phyloP scores from a whole-genome alignment of 2,329 filamentous ascomycete species.

The Elsinoe fawcettii region DNA sequence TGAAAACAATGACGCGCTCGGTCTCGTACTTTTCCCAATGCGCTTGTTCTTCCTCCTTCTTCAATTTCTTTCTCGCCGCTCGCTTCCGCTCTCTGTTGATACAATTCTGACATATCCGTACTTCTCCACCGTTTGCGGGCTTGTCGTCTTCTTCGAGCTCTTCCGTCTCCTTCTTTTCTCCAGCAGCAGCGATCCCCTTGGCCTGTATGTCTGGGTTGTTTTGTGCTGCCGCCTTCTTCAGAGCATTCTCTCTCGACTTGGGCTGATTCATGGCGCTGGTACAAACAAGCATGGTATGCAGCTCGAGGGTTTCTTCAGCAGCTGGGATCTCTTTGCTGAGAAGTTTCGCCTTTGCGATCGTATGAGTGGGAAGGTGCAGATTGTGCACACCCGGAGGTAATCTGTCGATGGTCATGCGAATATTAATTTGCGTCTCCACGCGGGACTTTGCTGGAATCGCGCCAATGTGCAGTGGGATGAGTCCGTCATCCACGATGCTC shows the following conservation, averaged over 20 bases:
- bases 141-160: conserved; percentile 57
- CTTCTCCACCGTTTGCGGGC: conserved; percentile 82
- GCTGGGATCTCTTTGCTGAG: conserved; percentile 65
- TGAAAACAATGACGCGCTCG: conserved; percentile 81
- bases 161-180: conserved; percentile 38
- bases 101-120: conserved; percentile 86
- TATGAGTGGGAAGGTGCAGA: conserved; percentile 79
- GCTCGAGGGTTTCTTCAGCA: conserved; percentile 66
- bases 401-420: conserved; percentile 69
- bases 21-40: conserved; percentile 74
- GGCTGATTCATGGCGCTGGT: conserved; percentile 81
- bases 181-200: conserved; percentile 35
- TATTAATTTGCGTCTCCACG: conserved; percentile 92
- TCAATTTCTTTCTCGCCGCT: conserved; percentile 83
- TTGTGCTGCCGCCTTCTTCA: conserved; percentile 49
- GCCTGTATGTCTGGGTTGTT: conserved; percentile 35
- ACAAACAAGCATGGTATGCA: conserved; percentile 77
- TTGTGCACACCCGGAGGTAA: conserved; percentile 69
- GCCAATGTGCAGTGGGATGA: conserved; percentile 30
- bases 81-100: conserved; percentile 86
- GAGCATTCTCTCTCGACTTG: conserved; percentile 57
- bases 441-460: conserved; percentile 60
- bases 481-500: conserved; percentile 20
- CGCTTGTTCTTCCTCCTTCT: conserved; percentile 87
- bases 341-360: conserved; percentile 89